Conservation (phyloP, 2,329 filamentous ascomycete species). For the Colletotrichum graminicola region DNA sequence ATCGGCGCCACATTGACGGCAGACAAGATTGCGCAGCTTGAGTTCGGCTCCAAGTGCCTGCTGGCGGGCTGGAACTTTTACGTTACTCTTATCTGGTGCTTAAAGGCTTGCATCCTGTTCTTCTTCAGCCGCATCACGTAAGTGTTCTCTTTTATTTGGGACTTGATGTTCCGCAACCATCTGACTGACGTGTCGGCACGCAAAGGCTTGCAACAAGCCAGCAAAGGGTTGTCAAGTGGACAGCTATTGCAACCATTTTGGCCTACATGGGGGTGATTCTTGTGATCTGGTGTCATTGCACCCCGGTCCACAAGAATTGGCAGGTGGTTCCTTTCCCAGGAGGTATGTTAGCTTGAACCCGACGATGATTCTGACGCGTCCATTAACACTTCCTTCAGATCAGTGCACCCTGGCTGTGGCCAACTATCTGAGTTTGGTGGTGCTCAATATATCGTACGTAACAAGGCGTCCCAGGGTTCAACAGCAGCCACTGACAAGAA, state of each 20-base stretch:
- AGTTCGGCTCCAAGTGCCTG: slow-evolving; percentile 52
- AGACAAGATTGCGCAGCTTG: slow-evolving; percentile 47
- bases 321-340: slow-evolving; percentile 57
- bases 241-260: slow-evolving; percentile 47
- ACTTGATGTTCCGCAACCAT: too few relatives aligned
- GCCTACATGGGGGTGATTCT: slow-evolving; percentile 52
- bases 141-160: slow-evolving; percentile 26
- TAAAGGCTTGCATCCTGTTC: slow-evolving; percentile 59
- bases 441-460: slow-evolving; percentile 53
- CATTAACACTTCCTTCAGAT: slow-evolving; percentile 42
- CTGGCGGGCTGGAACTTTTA: slow-evolving; percentile 57
- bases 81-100: slow-evolving; percentile 56
- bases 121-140: slow-evolving; percentile 59
- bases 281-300: slow-evolving; percentile 53
- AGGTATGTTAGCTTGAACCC: slow-evolving; percentile 43
- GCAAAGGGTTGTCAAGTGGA: slow-evolving; percentile 54
- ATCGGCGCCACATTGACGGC: slow-evolving; percentile 49
- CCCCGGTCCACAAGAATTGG: slow-evolving; percentile 54
- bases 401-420: slow-evolving; percentile 51
- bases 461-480: too few relatives aligned
- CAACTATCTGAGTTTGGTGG: slow-evolving; percentile 54
- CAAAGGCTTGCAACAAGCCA: slow-evolving; percentile 53
- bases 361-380: too few relatives aligned
- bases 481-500: not conserved
- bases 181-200: not conserved